These are phyloP conservation scores for Brettanomyces anomalus DNA, from an alignment of 805 yeast species.

Conservation along the genomic window DNA sequence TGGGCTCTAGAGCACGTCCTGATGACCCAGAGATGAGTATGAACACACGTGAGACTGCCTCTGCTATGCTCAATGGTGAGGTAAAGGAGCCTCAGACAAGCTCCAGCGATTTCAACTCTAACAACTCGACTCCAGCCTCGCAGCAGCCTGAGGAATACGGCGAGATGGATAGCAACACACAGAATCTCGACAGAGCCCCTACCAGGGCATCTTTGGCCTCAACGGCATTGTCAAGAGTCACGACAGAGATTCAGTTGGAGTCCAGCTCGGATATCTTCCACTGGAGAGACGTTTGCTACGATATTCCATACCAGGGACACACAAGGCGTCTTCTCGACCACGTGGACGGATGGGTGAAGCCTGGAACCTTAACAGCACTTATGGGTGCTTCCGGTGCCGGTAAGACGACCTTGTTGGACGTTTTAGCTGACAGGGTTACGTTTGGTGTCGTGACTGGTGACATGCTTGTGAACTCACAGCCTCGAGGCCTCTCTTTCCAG, in stretches of 20 bases:
- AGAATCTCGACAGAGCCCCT: too few species aligned
- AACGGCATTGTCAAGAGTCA: not conserved
- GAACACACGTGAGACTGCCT: not conserved
- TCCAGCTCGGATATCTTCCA: constrained; percentile 45
- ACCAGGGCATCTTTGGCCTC: too few species aligned
- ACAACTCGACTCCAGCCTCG: too few species aligned
- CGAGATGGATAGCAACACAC: too few species aligned
- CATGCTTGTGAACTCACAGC: constrained; percentile 42
- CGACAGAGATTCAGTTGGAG: constrained; percentile 4
- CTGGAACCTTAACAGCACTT: constrained; percentile 67
- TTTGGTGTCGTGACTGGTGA: constrained; percentile 48
- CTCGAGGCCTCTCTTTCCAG: constrained; percentile 35
- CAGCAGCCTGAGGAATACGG: too few species aligned
- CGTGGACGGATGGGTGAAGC: constrained; percentile 74
- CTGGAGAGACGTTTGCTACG: constrained; percentile 65
- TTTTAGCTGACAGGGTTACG: constrained; percentile 39
- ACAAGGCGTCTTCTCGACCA: constrained; percentile 45
- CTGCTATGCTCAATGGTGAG: not conserved
- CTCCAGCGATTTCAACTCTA: too few species aligned
- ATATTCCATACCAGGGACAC: constrained; percentile 48
- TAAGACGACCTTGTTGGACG: constrained; percentile 44
- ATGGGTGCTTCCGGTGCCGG: constrained; percentile 57
- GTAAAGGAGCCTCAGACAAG: not conserved
- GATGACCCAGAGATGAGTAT: not conserved
- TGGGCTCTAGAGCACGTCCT: not conserved